Percentiles rank a stretch among this genome's conserved stretches.
These are phyloP conservation scores for Castanopsis chinensis DNA, from an alignment of 306 rosid species.

Conservation along the genomic window DNA sequence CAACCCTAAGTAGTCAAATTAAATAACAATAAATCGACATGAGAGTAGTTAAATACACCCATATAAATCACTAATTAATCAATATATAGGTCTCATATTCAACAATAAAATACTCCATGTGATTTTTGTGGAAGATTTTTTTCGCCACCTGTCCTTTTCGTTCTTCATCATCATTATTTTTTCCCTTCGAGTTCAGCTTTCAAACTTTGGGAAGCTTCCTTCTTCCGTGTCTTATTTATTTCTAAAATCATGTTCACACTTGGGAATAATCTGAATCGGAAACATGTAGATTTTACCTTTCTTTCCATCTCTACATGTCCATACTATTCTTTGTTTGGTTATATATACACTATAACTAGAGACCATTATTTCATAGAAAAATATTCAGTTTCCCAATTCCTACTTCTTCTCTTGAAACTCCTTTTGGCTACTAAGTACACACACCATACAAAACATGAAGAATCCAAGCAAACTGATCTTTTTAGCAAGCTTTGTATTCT, in stretches of 20 bases:
- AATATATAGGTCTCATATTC: no score
- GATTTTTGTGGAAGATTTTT: no score
- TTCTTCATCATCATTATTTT: no score
- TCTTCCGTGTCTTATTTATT: neutral
- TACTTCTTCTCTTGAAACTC: neutral
- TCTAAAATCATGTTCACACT: neutral
- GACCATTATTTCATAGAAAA: neutral
- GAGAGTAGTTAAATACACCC: no score
- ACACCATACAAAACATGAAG: conserved; percentile 29
- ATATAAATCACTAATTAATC: no score
- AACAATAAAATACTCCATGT: no score
- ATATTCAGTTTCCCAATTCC: neutral
- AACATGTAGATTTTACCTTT: neutral
- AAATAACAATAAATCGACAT: no score
- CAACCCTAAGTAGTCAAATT: no score
- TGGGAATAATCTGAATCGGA: neutral
- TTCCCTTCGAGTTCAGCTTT: no score
- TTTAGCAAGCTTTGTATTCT: conserved; percentile 13
- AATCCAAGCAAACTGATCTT: conserved; percentile 16
- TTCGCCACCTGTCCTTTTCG: no score
- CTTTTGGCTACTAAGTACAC: neutral
- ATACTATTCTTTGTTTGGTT: neutral
- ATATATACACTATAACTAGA: neutral
- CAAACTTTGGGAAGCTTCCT: neutral
- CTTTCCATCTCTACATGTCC: no score